Percentiles rank a stretch among this genome's conserved stretches.
These are phyloP conservation scores for Botryotinia globosa DNA, from an alignment of 2,329 filamentous ascomycete genomes.

Conservation along the genomic window DNA sequence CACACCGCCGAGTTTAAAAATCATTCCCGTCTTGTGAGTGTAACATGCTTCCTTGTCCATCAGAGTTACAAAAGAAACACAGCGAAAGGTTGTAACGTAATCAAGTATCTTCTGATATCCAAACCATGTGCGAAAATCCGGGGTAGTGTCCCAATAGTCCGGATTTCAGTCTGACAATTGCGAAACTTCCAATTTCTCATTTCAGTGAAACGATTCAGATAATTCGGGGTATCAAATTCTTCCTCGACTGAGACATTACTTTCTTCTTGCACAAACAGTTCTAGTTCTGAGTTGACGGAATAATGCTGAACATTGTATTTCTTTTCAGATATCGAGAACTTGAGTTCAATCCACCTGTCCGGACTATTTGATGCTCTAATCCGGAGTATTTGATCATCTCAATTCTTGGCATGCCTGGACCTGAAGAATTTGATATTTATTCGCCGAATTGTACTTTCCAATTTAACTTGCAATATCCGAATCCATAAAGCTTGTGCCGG, in stretches of 20 bases:
- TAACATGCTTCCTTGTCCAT: neutral
- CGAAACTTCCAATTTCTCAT: neutral
- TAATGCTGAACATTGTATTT: neutral
- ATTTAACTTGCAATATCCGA: neutral
- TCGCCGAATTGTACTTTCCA: neutral
- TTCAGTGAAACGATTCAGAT: neutral
- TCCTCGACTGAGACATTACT: neutral
- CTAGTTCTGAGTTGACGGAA: neutral
- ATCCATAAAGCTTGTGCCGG: neutral
- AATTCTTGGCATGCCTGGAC: neutral
- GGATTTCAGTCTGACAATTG: neutral
- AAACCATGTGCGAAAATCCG: slow-evolving; percentile 14
- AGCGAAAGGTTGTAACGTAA: slow-evolving; percentile 2
- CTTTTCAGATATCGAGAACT: neutral
- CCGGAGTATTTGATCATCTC: neutral
- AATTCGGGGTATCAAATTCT: neutral
- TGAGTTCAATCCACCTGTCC: neutral
- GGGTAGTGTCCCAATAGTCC: neutral
- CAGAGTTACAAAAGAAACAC: neutral
- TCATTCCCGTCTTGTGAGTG: slow-evolving; percentile 2
- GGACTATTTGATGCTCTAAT: neutral
- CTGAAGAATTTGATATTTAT: neutral
- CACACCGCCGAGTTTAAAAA: neutral
- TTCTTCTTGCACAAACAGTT: neutral
- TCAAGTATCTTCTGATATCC: slow-evolving; percentile 13